These are phyloP conservation scores for Aspergillus sojae DNA, from an alignment of 2,329 filamentous ascomycete species.

Conservation along the genomic window DNA sequence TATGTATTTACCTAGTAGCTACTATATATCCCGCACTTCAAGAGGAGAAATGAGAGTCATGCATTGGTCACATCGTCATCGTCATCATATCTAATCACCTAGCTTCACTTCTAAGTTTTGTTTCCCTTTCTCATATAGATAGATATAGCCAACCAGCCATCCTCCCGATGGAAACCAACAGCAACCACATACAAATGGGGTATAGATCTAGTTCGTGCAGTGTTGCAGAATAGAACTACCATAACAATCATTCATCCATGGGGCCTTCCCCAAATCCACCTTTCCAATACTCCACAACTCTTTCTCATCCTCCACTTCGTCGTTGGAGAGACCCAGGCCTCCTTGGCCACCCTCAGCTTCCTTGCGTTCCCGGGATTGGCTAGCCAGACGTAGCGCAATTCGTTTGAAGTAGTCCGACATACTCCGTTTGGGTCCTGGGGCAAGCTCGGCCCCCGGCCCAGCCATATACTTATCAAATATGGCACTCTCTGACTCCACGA, in stretches of 20 bases:
- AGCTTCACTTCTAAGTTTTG: background rate
- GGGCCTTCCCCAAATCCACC: constrained; percentile 71
- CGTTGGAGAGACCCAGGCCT: constrained; percentile 80
- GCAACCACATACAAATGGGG: constrained; percentile 18
- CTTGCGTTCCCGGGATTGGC: constrained; percentile 82
- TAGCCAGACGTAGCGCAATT: constrained; percentile 80
- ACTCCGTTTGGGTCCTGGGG: constrained; percentile 75
- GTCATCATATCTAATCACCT: background rate
- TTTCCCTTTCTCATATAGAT: background rate
- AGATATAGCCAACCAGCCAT: background rate
- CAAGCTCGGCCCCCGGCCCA: constrained; percentile 66
- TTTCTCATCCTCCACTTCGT: constrained; percentile 91
- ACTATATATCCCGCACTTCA: background rate
- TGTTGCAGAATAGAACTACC: constrained; percentile 16
- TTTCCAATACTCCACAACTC: constrained; percentile 96
- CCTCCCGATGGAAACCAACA: constrained; percentile 4
- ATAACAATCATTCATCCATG: constrained; percentile 36
- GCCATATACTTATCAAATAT: constrained; percentile 91
- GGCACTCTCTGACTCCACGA: constrained; percentile 80
- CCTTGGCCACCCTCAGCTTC: constrained; percentile 90
- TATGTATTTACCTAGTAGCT: background rate
- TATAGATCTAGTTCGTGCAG: constrained; percentile 29
- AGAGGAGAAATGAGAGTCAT: background rate
- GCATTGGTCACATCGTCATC: background rate
- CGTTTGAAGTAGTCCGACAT: constrained; percentile 98